phyloP scores from a whole-genome alignment of 805 yeast species.

The Sugiyamaella qingdaonensis region DNA sequence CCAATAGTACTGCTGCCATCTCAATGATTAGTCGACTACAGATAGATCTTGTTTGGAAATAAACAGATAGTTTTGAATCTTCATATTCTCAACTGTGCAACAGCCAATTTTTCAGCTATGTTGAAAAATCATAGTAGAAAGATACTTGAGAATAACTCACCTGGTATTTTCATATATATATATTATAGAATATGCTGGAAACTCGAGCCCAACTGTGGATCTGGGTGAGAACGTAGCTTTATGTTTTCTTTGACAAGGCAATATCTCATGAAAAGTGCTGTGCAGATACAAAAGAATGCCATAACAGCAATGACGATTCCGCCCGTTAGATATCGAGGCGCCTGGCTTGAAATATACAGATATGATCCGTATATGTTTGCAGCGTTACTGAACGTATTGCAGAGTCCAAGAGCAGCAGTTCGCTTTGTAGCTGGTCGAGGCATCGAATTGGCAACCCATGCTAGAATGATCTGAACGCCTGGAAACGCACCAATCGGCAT shows the following conservation, averaged over 20 bases:
- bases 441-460: conserved; percentile 54
- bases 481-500: conserved; percentile 55
- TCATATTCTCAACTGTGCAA: no score
- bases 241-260: conserved; percentile 8
- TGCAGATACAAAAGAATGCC: conserved; percentile 9
- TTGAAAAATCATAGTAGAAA: no score
- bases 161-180: neutral
- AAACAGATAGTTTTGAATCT: no score
- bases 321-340: conserved; percentile 7
- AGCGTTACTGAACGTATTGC: conserved; percentile 41
- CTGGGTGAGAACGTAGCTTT: conserved; percentile 2
- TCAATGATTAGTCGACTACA: no score
- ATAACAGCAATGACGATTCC: conserved; percentile 11
- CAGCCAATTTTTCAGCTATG: no score
- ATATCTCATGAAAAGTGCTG: conserved; percentile 7
- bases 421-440: conserved; percentile 57
- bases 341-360: neutral
- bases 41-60: no score
- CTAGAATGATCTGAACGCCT: conserved; percentile 47
- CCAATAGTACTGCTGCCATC: no score
- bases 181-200: conserved; percentile 4
- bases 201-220: conserved; percentile 2
- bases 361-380: conserved; percentile 39
- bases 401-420: conserved; percentile 51
- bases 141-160: no score